Evolutionary conservation across 2,329 filamentous ascomycete genomes (phyloP), one percentile per base, ranked within the genome.

Genomic region (Pleomassaria siparia): DNA sequence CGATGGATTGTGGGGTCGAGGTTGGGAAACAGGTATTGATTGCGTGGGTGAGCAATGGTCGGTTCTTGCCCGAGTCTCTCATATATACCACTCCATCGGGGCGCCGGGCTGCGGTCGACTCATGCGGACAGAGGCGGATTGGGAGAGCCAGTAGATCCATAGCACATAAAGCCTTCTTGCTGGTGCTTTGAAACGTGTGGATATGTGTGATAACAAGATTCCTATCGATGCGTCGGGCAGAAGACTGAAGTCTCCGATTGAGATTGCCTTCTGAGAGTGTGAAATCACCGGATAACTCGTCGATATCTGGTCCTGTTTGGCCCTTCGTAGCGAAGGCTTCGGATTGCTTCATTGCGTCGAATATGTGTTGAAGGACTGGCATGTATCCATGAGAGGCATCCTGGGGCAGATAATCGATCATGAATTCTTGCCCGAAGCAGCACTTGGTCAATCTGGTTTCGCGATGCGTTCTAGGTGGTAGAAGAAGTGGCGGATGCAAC

Each of bases 401-500:
- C 9, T 44, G 32, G 4, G 40, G 33, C 3, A 48, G 26, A 28
- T 44, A 48, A 16, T 41, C 41, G n/a, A 44, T 41, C 18, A 41
- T 29, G 12, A 41, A 40, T 15, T 37, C 26, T 21, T 48, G 46
- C 12, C 46, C 40, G 20, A 48, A 32, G 20, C 46, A 48, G 4
- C 11, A 10, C 12, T 37, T 48, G 2, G 46, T 48, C n/a, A 48
- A 16, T 20, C 41, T 44, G 2, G 46, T 48, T 18, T 40, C 35
- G 20, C 41, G 33, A 22, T 48, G 46, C 9, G 13, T 33, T 1
- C 46, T 35, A n/a, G 46, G 41, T 13, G 46, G 46, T 16, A 40
- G 26, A 20, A 48, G 33, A 20, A 48, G 33, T 4, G 46, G 46
- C 6, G 46, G 40, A 12, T 48, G 46, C 2, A 48, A 41, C 2